phyloP scores from a whole-genome alignment of 768 basidiomycete genomes.

The Xerocomellus amylosporus region DNA sequence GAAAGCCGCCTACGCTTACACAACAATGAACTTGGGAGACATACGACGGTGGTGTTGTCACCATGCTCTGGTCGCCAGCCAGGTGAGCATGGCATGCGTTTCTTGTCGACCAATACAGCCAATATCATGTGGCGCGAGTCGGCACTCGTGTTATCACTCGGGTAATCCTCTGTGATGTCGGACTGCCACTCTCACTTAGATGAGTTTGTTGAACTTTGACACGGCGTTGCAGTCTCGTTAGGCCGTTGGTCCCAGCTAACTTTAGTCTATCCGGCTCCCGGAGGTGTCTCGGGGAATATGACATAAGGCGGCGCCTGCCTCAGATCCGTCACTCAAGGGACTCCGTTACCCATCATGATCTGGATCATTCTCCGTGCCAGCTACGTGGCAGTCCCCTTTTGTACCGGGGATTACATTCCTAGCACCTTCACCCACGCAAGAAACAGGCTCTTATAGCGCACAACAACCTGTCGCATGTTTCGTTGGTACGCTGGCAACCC shows the following conservation, averaged over 20 bases:
- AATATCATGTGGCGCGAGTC: not conserved
- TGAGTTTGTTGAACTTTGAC: not conserved
- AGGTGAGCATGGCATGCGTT: conserved; percentile 5
- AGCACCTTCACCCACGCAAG: not conserved
- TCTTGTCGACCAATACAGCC: not conserved
- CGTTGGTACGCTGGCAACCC: not conserved
- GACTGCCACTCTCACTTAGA: not conserved
- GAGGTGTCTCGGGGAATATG: too few relatives aligned
- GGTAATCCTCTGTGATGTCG: not conserved
- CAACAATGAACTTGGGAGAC: not conserved
- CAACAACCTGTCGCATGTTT: not conserved
- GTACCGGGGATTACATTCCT: not conserved
- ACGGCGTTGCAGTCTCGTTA: not conserved
- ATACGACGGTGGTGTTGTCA: not conserved
- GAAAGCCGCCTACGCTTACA: too few relatives aligned
- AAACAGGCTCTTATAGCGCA: too few relatives aligned
- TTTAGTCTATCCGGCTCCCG: not conserved
- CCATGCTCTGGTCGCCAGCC: not conserved
- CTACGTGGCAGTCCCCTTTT: not conserved
- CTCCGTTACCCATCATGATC: too few relatives aligned
- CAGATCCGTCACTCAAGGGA: not conserved
- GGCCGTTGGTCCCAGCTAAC: not conserved
- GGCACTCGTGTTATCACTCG: not conserved
- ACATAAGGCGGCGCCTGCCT: not conserved
- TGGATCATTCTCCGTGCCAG: too few relatives aligned